Conservation (phyloP, 2,329 filamentous ascomycete genomes). For the Colletotrichum cereale region DNA sequence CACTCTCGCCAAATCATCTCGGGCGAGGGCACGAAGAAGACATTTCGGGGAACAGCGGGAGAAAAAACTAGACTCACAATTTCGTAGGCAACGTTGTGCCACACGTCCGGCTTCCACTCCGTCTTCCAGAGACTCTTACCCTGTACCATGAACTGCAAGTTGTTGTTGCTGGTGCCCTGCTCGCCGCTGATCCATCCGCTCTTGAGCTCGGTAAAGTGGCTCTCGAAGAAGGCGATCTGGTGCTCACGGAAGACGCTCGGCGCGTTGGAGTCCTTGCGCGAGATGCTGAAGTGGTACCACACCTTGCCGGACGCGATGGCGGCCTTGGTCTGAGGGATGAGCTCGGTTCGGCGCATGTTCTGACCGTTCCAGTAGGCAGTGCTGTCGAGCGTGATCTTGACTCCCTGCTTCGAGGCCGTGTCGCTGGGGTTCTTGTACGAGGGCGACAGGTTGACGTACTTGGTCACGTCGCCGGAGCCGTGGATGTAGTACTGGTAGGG, state of each 20-base stretch:
- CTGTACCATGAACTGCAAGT: slow-evolving; percentile 74
- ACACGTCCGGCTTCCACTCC: slow-evolving; percentile 71
- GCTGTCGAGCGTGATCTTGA: slow-evolving; percentile 74
- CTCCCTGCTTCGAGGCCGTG: slow-evolving; percentile 70
- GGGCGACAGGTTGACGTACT: slow-evolving; percentile 73
- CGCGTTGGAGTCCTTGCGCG: slow-evolving; percentile 68
- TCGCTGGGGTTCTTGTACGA: slow-evolving; percentile 76
- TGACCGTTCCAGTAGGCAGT: slow-evolving; percentile 80
- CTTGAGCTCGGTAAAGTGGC: slow-evolving; percentile 82
- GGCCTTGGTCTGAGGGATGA: slow-evolving; percentile 77
- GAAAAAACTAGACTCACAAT: slow-evolving; percentile 58
- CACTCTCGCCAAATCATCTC: slow-evolving; percentile 6
- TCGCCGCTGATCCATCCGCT: slow-evolving; percentile 70
- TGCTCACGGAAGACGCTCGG: slow-evolving; percentile 75
- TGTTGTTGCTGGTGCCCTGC: slow-evolving; percentile 59
- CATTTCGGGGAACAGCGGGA: neutral
- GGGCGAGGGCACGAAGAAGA: neutral
- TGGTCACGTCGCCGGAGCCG: slow-evolving; percentile 65
- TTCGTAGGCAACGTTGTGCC: slow-evolving; percentile 83
- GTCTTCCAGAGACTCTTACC: slow-evolving; percentile 73
- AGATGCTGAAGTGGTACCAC: slow-evolving; percentile 80
- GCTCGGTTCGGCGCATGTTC: slow-evolving; percentile 78
- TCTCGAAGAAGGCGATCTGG: slow-evolving; percentile 74
- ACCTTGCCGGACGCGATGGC: slow-evolving; percentile 75
- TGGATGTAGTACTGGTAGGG: slow-evolving; percentile 84